Evolutionary conservation across 768 basidiomycete species (phyloP).

Genomic region (Trametes meyenii): DNA sequence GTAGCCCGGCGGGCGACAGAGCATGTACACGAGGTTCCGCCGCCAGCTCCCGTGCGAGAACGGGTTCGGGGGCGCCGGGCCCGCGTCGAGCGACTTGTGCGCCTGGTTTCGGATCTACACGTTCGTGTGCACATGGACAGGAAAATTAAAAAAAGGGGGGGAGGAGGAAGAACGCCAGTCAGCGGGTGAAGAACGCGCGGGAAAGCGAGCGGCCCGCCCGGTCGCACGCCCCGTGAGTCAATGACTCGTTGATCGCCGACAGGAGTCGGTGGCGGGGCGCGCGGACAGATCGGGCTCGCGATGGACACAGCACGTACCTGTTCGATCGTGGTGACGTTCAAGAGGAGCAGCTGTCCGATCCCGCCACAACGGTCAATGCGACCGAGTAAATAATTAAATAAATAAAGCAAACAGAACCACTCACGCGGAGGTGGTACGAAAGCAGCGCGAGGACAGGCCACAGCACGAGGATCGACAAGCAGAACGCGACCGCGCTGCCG

Average conservation of each 20-base stretch:
- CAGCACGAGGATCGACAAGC: conserved; percentile 68
- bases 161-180: background rate
- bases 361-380: conserved; percentile 5
- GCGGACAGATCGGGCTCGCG: conserved; percentile 23
- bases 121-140: background rate
- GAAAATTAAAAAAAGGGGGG: background rate
- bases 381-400: background rate
- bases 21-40: conserved; percentile 70
- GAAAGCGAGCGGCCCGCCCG: background rate
- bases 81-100: conserved; percentile 67
- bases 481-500: conserved; percentile 83
- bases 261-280: conserved; percentile 11
- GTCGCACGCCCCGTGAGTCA: conserved; percentile 4
- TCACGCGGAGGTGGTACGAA: conserved; percentile 83
- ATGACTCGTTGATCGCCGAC: conserved; percentile 18
- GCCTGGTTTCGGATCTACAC: conserved; percentile 83
- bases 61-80: conserved; percentile 76
- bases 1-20: conserved; percentile 80
- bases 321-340: conserved; percentile 96
- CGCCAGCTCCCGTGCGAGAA: conserved; percentile 82
- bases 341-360: conserved; percentile 62
- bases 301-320: conserved; percentile 56
- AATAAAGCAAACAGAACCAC: conserved; percentile 32
- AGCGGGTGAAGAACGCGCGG: conserved; percentile 1
- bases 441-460: conserved; percentile 85